Evolutionary conservation across 2,329 filamentous ascomycete genomes (phyloP).

Genomic region (Aspergillus felis): DNA sequence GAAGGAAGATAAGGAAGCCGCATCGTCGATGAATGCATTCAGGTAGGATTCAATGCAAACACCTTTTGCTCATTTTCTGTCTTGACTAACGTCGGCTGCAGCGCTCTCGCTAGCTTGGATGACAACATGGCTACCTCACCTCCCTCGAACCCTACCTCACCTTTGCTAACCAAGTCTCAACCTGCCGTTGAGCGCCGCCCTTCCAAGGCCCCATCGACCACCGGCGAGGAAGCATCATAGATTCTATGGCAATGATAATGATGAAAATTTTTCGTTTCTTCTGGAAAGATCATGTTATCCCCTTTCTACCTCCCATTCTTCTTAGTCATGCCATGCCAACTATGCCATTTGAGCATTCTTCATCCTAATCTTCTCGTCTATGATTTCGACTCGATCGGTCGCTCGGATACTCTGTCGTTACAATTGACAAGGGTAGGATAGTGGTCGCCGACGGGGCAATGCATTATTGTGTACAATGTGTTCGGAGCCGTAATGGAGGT

Average conservation of each 20-base stretch:
- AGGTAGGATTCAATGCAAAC: slow-evolving; percentile 60
- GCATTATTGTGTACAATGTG: slow-evolving; percentile 20
- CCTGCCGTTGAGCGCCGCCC: slow-evolving; percentile 42
- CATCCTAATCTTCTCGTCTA: slow-evolving; percentile 20
- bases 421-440: background rate
- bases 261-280: slow-evolving; percentile 31
- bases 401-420: background rate
- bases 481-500: slow-evolving; percentile 8
- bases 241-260: slow-evolving; percentile 37
- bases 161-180: slow-evolving; percentile 44
- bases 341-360: slow-evolving; percentile 16
- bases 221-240: slow-evolving; percentile 39
- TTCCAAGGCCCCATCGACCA: slow-evolving; percentile 43
- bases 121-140: slow-evolving; percentile 47
- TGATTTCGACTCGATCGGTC: slow-evolving; percentile 16
- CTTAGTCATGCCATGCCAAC: slow-evolving; percentile 12
- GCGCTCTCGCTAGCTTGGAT: slow-evolving; percentile 47
- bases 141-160: slow-evolving; percentile 46
- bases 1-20: slow-evolving; percentile 58
- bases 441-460: background rate
- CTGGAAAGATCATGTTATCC: slow-evolving; percentile 31
- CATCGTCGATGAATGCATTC: slow-evolving; percentile 82
- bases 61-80: background rate
- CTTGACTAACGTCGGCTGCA: slow-evolving; percentile 19
- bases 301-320: slow-evolving; percentile 10